Percentiles rank a stretch among this genome's conserved stretches.
Conservation (phyloP, 495 filamentous ascomycete species). For the Penicillium argentinense region DNA sequence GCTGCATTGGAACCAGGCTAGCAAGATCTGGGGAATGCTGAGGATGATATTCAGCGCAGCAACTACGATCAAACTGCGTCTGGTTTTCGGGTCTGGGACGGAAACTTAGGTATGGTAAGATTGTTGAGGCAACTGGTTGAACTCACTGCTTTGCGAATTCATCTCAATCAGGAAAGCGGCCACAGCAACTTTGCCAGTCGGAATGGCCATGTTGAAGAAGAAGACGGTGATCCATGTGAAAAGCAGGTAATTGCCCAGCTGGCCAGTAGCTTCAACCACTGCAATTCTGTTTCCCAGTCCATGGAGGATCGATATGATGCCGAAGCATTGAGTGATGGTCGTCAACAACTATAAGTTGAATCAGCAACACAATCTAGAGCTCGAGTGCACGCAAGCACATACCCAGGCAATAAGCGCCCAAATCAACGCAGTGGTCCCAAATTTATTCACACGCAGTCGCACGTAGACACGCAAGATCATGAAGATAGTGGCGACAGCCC, state of each 20-base stretch:
- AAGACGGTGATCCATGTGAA: slow-evolving; percentile 30
- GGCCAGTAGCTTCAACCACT: slow-evolving; percentile 13
- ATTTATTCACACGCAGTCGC: slow-evolving; percentile 25
- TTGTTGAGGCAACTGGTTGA: background rate
- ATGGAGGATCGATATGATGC: slow-evolving; percentile 22
- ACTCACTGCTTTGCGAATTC: slow-evolving; percentile 26
- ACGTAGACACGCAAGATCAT: slow-evolving; percentile 26
- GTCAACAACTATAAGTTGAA: slow-evolving; percentile 9
- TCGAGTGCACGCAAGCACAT: background rate
- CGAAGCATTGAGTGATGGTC: slow-evolving; percentile 21
- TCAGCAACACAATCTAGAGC: background rate
- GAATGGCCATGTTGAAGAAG: slow-evolving; percentile 29
- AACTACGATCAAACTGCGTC: slow-evolving; percentile 14
- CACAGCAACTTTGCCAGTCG: slow-evolving; percentile 26
- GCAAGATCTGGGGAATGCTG: slow-evolving; percentile 16
- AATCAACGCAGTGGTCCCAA: slow-evolving; percentile 22
- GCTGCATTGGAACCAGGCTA: slow-evolving; percentile 22
- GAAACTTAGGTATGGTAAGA: background rate
- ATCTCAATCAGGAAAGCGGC: slow-evolving; percentile 26
- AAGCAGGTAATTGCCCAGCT: slow-evolving; percentile 24
- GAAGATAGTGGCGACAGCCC: slow-evolving; percentile 22
- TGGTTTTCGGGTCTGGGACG: slow-evolving; percentile 17
- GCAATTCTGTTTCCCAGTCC: slow-evolving; percentile 26
- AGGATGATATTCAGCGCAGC: slow-evolving; percentile 14
- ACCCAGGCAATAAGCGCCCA: slow-evolving; percentile 25